Evolutionary conservation across 2,329 filamentous ascomycete species (phyloP).

Genomic region (Colletotrichum truncatum): DNA sequence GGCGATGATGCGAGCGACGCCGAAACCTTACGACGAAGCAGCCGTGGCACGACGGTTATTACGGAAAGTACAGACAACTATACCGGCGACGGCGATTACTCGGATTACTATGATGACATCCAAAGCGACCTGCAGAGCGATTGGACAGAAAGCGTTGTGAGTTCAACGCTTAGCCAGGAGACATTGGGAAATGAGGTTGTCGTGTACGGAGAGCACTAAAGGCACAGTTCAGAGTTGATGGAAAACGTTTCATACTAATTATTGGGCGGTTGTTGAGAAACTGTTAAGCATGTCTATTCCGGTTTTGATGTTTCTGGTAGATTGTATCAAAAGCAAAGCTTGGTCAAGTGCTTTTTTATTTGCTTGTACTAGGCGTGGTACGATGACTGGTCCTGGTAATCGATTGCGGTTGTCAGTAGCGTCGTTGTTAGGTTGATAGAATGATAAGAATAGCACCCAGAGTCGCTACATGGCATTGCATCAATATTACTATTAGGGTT

Average conservation of each 20-base stretch:
- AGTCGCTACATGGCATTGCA: background rate
- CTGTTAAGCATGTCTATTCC: background rate
- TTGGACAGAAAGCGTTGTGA: conserved; percentile 55
- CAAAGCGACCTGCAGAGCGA: conserved; percentile 36
- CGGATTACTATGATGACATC: conserved; percentile 44
- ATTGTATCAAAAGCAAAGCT: conserved; percentile 1
- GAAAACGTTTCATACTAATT: too few species aligned
- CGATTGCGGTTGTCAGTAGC: conserved; percentile 1
- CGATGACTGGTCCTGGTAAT: too few species aligned
- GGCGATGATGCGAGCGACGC: conserved; percentile 58
- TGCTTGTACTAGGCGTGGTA: conserved; percentile 2
- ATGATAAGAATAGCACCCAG: background rate
- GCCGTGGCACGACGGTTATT: conserved; percentile 58
- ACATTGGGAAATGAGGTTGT: conserved; percentile 38
- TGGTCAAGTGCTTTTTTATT: conserved; percentile 7
- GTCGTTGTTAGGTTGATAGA: background rate
- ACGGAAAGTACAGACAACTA: conserved; percentile 49
- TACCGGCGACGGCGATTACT: conserved; percentile 46
- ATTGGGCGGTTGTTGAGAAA: background rate
- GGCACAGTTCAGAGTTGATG: background rate
- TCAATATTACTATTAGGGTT: background rate
- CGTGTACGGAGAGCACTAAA: conserved; percentile 40
- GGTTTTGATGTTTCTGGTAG: conserved; percentile 7
- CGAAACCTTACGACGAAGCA: conserved; percentile 56
- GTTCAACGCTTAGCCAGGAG: conserved; percentile 30